phyloP scores from a whole-genome alignment of 495 filamentous ascomycete genomes.

The Cercophora samala region DNA sequence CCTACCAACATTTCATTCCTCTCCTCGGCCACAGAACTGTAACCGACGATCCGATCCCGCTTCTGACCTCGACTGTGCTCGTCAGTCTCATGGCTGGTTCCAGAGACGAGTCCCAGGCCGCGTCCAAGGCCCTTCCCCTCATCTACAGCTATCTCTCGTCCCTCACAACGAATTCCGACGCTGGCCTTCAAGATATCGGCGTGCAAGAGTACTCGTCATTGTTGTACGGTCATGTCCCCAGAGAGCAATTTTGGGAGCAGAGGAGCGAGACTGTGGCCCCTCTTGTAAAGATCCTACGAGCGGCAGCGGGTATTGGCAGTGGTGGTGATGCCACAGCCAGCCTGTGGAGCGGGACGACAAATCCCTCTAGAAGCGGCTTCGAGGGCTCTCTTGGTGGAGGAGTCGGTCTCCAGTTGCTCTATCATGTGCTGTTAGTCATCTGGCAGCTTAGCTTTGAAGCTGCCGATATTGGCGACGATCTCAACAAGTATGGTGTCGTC shows the following conservation, averaged over 20 bases:
- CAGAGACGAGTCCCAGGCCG: slow-evolving; percentile 51
- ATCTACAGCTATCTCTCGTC: slow-evolving; percentile 84
- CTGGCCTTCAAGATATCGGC: slow-evolving; percentile 90
- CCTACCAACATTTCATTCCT: slow-evolving; percentile 82
- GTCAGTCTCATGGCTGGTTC: slow-evolving; percentile 74
- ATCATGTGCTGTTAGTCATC: slow-evolving; percentile 85
- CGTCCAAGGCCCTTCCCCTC: slow-evolving; percentile 71
- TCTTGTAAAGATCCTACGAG: slow-evolving; percentile 74
- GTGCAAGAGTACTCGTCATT: slow-evolving; percentile 87
- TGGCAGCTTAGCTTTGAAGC: slow-evolving; percentile 98
- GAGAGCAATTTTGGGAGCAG: slow-evolving; percentile 84
- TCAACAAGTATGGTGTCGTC: slow-evolving; percentile 66
- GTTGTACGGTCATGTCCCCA: slow-evolving; percentile 69
- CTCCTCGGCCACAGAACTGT: slow-evolving; percentile 78
- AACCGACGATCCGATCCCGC: slow-evolving; percentile 78
- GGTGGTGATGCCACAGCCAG: slow-evolving; percentile 61
- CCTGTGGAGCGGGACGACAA: slow-evolving; percentile 61
- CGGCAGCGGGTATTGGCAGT: slow-evolving; percentile 67
- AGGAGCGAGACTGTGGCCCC: slow-evolving; percentile 78
- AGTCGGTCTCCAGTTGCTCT: slow-evolving; percentile 88
- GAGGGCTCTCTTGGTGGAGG: slow-evolving; percentile 71
- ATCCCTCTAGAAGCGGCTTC: slow-evolving; percentile 48
- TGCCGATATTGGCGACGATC: slow-evolving; percentile 72
- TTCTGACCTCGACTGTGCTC: slow-evolving; percentile 86
- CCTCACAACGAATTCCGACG: slow-evolving; percentile 69